Percentiles rank a stretch among this genome's conserved stretches.
Evolutionary conservation across 306 rosid genomes (phyloP).

Genomic region (Boehmeria nivea): DNA sequence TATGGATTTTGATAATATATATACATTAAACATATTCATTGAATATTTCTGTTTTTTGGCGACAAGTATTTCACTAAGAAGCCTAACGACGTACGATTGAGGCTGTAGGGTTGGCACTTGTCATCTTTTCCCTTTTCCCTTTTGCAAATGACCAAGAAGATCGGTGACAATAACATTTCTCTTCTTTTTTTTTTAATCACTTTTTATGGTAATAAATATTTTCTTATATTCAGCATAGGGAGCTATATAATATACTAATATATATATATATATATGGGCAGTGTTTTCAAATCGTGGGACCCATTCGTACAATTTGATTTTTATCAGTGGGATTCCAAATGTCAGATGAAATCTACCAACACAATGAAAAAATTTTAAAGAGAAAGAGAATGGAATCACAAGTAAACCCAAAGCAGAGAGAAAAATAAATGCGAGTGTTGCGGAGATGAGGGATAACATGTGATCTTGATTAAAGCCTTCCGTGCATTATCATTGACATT

Average conservation of each 20-base stretch:
- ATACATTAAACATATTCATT: too few relatives aligned
- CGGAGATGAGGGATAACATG: background rate
- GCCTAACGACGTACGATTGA: background rate
- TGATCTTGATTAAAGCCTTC: constrained; percentile 12
- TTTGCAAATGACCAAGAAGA: background rate
- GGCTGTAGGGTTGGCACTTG: background rate
- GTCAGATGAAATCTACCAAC: constrained; percentile 17
- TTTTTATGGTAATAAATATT: too few relatives aligned
- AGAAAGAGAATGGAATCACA: background rate
- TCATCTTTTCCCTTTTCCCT: background rate
- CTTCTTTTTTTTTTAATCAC: background rate
- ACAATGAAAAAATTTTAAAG: background rate
- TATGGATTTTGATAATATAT: too few relatives aligned
- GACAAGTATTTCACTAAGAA: background rate
- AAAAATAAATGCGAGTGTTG: constrained; percentile 1
- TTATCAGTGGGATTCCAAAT: constrained; percentile 25
- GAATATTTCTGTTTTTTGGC: background rate
- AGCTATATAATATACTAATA: background rate
- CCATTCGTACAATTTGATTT: background rate
- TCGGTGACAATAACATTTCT: background rate
- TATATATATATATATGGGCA: too few relatives aligned
- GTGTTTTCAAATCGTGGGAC: constrained; percentile 19
- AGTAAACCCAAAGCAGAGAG: background rate
- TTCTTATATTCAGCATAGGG: too few relatives aligned
- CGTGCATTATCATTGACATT: background rate